These are phyloP conservation scores for Lactarius trivialis DNA, from an alignment of 768 basidiomycete genomes.

Conservation along the genomic window DNA sequence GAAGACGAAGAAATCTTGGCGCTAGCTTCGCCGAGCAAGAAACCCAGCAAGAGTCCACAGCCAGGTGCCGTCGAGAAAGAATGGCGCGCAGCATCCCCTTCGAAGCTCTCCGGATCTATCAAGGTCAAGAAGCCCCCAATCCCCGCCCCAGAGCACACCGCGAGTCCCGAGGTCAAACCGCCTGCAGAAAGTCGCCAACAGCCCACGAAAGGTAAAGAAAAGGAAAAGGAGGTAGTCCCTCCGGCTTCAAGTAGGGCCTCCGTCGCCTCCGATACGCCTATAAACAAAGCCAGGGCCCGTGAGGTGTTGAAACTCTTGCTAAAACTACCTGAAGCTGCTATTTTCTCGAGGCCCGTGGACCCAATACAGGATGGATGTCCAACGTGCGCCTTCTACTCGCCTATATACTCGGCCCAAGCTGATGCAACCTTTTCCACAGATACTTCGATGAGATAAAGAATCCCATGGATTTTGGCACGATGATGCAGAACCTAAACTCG, in stretches of 20 bases:
- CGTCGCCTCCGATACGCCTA: constrained; percentile 36
- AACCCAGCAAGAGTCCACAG: constrained; percentile 29
- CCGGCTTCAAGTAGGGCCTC: constrained; percentile 31
- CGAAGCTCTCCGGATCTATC: constrained; percentile 15
- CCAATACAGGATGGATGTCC: constrained; percentile 80
- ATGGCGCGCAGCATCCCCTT: constrained; percentile 8
- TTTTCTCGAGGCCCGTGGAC: constrained; percentile 82
- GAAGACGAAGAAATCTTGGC: constrained; percentile 61
- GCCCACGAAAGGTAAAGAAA: constrained; percentile 49
- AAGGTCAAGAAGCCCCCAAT: constrained; percentile 11
- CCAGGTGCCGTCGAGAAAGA: constrained; percentile 24
- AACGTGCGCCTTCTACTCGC: constrained; percentile 51
- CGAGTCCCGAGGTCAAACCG: constrained; percentile 9
- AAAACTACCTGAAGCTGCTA: constrained; percentile 58
- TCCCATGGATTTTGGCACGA: constrained; percentile 93
- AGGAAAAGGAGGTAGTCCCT: constrained; percentile 49
- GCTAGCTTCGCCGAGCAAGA: constrained; percentile 59
- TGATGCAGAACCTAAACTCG: constrained; percentile 57
- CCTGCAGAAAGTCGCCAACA: constrained; percentile 28
- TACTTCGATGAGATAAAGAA: constrained; percentile 87
- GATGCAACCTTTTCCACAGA: constrained; percentile 35
- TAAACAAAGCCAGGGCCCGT: constrained; percentile 81
- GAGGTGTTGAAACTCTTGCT: constrained; percentile 56
- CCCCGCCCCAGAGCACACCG: background rate
- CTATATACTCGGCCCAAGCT: constrained; percentile 2